Percentiles rank a stretch among this genome's conserved stretches.
Conservation (phyloP, 2,329 filamentous ascomycete genomes). For the Aspergillus clavatus region DNA sequence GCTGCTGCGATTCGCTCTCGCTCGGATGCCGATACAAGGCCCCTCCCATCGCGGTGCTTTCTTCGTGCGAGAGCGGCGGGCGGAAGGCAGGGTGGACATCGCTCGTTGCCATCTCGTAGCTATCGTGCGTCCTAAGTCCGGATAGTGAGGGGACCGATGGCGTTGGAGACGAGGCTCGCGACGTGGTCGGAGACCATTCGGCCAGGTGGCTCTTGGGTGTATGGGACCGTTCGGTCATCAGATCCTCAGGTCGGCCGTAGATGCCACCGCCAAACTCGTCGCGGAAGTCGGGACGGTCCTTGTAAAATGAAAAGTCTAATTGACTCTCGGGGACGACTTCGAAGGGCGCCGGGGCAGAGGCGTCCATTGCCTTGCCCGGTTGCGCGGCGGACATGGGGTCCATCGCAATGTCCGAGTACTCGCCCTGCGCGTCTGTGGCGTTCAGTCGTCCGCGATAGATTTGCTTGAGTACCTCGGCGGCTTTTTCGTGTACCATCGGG, state of each 20-base stretch:
- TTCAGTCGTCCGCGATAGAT: slow-evolving; percentile 77
- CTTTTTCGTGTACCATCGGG: slow-evolving; percentile 91
- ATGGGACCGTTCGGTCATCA: slow-evolving; percentile 42
- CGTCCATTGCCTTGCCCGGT: slow-evolving; percentile 49
- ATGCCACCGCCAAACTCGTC: slow-evolving; percentile 77
- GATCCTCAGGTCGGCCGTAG: slow-evolving; percentile 43
- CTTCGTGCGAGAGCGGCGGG: slow-evolving; percentile 22
- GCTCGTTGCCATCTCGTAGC: slow-evolving; percentile 19
- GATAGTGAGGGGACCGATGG: slow-evolving; percentile 33
- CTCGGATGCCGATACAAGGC: slow-evolving; percentile 34
- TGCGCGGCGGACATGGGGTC: slow-evolving; percentile 66
- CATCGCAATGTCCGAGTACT: slow-evolving; percentile 72
- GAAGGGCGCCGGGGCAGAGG: slow-evolving; percentile 61
- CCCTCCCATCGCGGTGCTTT: slow-evolving; percentile 17
- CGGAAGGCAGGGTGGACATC: slow-evolving; percentile 37
- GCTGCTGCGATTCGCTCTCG: slow-evolving; percentile 36
- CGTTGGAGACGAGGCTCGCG: slow-evolving; percentile 38
- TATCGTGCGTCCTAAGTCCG: slow-evolving; percentile 23
- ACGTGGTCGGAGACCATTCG: slow-evolving; percentile 37
- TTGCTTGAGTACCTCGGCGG: slow-evolving; percentile 77
- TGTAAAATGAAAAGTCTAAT: slow-evolving; percentile 88
- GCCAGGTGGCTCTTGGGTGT: slow-evolving; percentile 38
- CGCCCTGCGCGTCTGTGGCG: slow-evolving; percentile 38
- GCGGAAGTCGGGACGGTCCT: slow-evolving; percentile 81
- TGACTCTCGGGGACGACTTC: slow-evolving; percentile 83